phyloP scores from a whole-genome alignment of 2,329 filamentous ascomycete species.

The Talaromyces sp. region DNA sequence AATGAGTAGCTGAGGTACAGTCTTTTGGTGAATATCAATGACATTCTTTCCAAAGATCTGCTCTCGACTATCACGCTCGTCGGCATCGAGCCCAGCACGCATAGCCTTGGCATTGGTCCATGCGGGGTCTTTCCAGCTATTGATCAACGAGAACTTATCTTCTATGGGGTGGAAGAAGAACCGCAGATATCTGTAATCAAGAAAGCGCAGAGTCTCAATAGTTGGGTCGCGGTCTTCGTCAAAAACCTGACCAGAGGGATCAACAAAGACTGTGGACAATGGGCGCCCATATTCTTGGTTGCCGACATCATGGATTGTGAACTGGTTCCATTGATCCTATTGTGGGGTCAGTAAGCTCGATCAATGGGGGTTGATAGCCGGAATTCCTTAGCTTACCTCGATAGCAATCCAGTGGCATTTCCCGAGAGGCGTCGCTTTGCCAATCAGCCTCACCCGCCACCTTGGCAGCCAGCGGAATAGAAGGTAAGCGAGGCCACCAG shows the following conservation, averaged over 20 bases:
- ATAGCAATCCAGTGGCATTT: slow-evolving; percentile 90
- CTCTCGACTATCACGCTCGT: slow-evolving; percentile 81
- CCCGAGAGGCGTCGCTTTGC: slow-evolving; percentile 67
- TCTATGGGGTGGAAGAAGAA: slow-evolving; percentile 88
- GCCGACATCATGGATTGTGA: slow-evolving; percentile 72
- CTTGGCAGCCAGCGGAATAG: slow-evolving; percentile 86
- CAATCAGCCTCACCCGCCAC: slow-evolving; percentile 79
- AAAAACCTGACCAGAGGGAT: slow-evolving; percentile 57
- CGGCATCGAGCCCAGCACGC: slow-evolving; percentile 78
- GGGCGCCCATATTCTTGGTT: slow-evolving; percentile 61
- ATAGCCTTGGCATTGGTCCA: slow-evolving; percentile 80
- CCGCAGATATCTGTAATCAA: slow-evolving; percentile 93
- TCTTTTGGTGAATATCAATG: slow-evolving; percentile 92
- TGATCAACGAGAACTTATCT: slow-evolving; percentile 84
- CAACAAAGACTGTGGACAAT: slow-evolving; percentile 62
- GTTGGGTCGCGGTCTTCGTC: slow-evolving; percentile 76
- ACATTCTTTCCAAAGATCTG: slow-evolving; percentile 86
- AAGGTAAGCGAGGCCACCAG: slow-evolving; percentile 78
- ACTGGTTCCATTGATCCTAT: slow-evolving; percentile 93
- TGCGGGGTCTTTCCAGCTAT: slow-evolving; percentile 89
- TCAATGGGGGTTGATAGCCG: background rate
- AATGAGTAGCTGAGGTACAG: slow-evolving; percentile 76
- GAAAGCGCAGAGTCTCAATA: slow-evolving; percentile 70
- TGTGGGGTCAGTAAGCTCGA: slow-evolving; percentile 27
- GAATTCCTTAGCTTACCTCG: slow-evolving; percentile 59